These are phyloP conservation scores for Lithohypha guttulata DNA, from an alignment of 2,329 filamentous ascomycete species.

Conservation along the genomic window DNA sequence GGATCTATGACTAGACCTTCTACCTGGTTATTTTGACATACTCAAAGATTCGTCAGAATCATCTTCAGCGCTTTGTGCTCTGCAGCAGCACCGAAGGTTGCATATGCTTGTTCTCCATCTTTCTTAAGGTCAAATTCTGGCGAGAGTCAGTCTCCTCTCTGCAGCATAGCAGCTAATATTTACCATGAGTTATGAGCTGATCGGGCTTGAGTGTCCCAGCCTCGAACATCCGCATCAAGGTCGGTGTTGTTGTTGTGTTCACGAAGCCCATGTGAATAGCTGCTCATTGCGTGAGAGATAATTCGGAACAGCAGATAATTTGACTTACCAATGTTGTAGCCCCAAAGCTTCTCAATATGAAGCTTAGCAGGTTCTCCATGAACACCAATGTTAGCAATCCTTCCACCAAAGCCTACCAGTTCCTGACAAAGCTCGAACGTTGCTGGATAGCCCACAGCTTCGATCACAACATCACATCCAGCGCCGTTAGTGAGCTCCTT, in stretches of 20 bases:
- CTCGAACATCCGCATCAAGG: constrained; percentile 38
- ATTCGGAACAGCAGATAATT: neutral
- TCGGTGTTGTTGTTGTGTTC: constrained; percentile 39
- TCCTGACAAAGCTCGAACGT: constrained; percentile 46
- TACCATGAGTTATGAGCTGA: constrained; percentile 38
- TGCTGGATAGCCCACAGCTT: constrained; percentile 45
- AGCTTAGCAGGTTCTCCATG: constrained; percentile 44
- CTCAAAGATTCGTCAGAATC: too few species aligned
- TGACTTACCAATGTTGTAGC: constrained; percentile 41
- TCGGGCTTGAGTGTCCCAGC: constrained; percentile 34
- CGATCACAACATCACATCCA: constrained; percentile 48
- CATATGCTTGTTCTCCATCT: constrained; percentile 37
- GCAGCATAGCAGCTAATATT: constrained; percentile 14
- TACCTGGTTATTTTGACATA: too few species aligned
- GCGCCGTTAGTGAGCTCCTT: constrained; percentile 38
- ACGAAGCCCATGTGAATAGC: constrained; percentile 40
- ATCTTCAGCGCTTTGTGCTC: constrained; percentile 37
- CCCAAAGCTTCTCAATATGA: constrained; percentile 45
- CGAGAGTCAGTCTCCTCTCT: constrained; percentile 2
- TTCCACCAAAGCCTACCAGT: constrained; percentile 43
- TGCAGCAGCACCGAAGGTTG: constrained; percentile 34
- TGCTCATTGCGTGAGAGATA: too few species aligned
- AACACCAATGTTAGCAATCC: constrained; percentile 49
- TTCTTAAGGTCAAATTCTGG: constrained; percentile 32
- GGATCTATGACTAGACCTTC: too few species aligned